Conservation (phyloP, 2,329 filamentous ascomycete genomes). For the Neofusicoccum laricinum region DNA sequence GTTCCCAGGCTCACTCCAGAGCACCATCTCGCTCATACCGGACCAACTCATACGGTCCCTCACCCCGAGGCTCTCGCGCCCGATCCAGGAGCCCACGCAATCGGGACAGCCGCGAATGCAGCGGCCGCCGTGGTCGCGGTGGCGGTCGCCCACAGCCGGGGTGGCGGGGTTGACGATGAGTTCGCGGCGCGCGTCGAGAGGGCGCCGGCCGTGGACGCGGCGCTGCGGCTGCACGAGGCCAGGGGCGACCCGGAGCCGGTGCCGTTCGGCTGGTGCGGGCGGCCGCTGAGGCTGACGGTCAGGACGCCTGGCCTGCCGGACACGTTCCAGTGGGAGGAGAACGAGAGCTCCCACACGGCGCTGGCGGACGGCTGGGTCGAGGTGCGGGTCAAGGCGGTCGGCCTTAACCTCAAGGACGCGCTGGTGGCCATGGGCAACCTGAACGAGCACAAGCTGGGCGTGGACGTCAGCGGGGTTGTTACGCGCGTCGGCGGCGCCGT, state of each 20-base stretch:
- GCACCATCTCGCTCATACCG: too few relatives aligned
- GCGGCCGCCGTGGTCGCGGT: not conserved
- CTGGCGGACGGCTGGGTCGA: conserved; percentile 18
- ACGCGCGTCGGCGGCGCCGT: conserved; percentile 59
- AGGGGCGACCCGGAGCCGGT: not conserved
- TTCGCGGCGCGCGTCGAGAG: conserved; percentile 7
- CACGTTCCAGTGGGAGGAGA: not conserved
- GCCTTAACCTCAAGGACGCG: conserved; percentile 18
- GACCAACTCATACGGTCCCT: too few relatives aligned
- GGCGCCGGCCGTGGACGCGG: not conserved
- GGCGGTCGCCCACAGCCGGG: not conserved
- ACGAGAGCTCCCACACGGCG: not conserved
- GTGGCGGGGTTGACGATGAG: not conserved
- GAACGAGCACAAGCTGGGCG: conserved; percentile 18
- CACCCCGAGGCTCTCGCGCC: too few relatives aligned
- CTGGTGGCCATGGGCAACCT: conserved; percentile 20
- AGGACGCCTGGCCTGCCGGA: not conserved
- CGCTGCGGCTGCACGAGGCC: not conserved
- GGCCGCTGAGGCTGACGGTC: not conserved
- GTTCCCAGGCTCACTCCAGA: too few relatives aligned
- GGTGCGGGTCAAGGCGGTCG: conserved; percentile 16
- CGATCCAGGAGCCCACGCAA: too few relatives aligned
- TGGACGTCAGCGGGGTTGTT: conserved; percentile 65
- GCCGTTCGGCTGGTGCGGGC: not conserved
- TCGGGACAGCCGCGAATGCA: too few relatives aligned